Base-by-base conservation (phyloP, 352 stramenopile species). In the Pythium phragmitis region DNA sequence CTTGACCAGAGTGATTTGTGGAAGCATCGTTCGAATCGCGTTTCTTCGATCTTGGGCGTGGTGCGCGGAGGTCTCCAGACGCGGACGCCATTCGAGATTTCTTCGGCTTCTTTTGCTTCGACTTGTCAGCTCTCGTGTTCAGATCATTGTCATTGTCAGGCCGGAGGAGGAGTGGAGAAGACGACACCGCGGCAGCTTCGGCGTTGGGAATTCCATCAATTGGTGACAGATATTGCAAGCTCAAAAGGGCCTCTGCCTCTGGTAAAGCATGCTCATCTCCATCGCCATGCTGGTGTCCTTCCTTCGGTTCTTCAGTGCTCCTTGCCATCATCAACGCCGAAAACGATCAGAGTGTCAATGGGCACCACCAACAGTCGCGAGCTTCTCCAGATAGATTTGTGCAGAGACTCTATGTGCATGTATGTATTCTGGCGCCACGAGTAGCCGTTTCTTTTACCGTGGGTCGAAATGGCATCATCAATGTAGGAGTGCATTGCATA, bases 401-500 rank as follows among this genome's bases (percentile, higher is more conserved):
- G 26, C 26, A 23, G 49, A 21, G 26, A 36, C 39, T 65, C 39
- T 58, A 65, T 59, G 41, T 45, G 47, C 21, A 58, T 46, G 42
- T 65, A 33, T 30, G 26, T 65, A 59, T 65, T 58, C 58, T 42
- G 36, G 48, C 51, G 33, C 57, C 57, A 36, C 17, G 37, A 4
- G 28, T 14, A 9, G 45, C 33, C 41, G 42, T n/a, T 42, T 17
- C 2, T 42, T 39, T 50, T 60, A 42, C 52, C 5, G 12, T 13
- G 34, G 2, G 11, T 50, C 39, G 48, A 54, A 23, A 12, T 11
- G 42, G 19, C 7, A 3, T 21, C 11, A 9, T 58, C 43, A 74
- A 37, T 70, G 60, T 28, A 85, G 59, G 23, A 77, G 54, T 6
- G 80, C 76, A n/a, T 67, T 65, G n/a, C 85, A 91, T 43, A 93